Evolutionary conservation across 441 rosid species (phyloP).

Genomic region (Pelargonium citronellum): DNA sequence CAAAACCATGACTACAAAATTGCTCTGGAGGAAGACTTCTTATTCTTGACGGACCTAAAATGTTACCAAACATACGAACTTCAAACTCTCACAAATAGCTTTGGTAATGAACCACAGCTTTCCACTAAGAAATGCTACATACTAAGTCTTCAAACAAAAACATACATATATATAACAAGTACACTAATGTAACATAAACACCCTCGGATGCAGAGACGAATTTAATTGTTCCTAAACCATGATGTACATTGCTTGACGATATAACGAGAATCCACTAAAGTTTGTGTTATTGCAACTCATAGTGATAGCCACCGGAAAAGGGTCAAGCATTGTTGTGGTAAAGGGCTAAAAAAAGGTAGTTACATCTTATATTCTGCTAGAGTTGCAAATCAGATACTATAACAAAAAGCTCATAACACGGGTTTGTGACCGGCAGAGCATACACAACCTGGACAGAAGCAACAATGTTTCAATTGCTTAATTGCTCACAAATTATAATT

Average conservation of each 20-base stretch:
- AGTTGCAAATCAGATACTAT: too few species aligned
- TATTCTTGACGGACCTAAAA: conserved; percentile 57
- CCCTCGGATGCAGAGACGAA: neutral
- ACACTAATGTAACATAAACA: neutral
- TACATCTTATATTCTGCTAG: too few species aligned
- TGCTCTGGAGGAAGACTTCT: conserved; percentile 66
- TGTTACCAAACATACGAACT: conserved; percentile 15
- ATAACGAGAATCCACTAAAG: neutral
- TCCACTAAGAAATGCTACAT: too few species aligned
- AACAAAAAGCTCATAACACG: too few species aligned
- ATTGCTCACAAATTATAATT: neutral
- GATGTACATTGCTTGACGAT: too few species aligned
- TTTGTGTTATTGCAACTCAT: neutral
- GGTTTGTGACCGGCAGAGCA: neutral
- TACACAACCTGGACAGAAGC: neutral
- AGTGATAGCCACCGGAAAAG: neutral
- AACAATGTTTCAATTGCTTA: neutral
- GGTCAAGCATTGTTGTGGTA: too few species aligned
- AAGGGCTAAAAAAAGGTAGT: too few species aligned
- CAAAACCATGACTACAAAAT: conserved; percentile 74
- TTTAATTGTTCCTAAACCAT: neutral
- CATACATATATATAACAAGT: neutral
- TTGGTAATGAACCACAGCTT: neutral
- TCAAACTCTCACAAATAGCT: neutral
- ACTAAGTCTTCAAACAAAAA: too few species aligned